phyloP scores from a whole-genome alignment of 805 yeast genomes.

The Scheffersomyces lignosus region DNA sequence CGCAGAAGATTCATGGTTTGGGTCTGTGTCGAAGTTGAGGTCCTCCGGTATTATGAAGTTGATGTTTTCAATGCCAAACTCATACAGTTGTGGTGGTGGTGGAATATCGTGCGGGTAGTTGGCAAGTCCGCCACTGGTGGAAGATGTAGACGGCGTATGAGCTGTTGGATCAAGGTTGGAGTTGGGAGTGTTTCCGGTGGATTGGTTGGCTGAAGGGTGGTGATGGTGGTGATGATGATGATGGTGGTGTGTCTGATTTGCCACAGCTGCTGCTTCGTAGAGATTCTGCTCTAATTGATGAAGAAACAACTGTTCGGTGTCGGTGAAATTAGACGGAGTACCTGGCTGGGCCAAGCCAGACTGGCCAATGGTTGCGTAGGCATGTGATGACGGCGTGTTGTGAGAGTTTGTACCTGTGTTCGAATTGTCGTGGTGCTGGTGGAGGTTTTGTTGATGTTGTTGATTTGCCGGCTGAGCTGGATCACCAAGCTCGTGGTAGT shows the following conservation, averaged over 20 bases:
- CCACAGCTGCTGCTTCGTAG: constrained; percentile 17
- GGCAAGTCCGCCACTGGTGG: not conserved
- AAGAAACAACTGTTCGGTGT: constrained; percentile 25
- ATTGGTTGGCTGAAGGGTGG: constrained; percentile 8
- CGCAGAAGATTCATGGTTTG: constrained; percentile 19
- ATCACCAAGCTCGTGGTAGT: constrained; percentile 3
- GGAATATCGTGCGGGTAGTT: not conserved
- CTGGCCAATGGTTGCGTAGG: constrained; percentile 1
- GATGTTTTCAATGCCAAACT: constrained; percentile 24
- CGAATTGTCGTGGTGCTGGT: constrained; percentile 2
- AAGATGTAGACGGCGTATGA: not conserved
- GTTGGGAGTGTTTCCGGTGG: constrained; percentile 7
- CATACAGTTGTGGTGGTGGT: constrained; percentile 12
- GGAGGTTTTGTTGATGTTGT: constrained; percentile 1
- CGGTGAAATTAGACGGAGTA: constrained; percentile 17
- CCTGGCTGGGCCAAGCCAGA: not conserved
- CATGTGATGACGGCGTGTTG: constrained; percentile 1
- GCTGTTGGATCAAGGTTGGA: not conserved
- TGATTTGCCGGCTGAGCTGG: not conserved
- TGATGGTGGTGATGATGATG: constrained; percentile 6
- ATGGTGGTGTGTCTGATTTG: constrained; percentile 8
- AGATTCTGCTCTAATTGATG: constrained; percentile 30
- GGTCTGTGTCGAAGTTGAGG: constrained; percentile 10
- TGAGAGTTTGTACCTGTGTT: constrained; percentile 1
- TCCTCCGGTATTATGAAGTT: constrained; percentile 37